Evolutionary conservation across 129 eudicot species (phyloP).

Genomic region (Chrysanthemum makinoi): DNA sequence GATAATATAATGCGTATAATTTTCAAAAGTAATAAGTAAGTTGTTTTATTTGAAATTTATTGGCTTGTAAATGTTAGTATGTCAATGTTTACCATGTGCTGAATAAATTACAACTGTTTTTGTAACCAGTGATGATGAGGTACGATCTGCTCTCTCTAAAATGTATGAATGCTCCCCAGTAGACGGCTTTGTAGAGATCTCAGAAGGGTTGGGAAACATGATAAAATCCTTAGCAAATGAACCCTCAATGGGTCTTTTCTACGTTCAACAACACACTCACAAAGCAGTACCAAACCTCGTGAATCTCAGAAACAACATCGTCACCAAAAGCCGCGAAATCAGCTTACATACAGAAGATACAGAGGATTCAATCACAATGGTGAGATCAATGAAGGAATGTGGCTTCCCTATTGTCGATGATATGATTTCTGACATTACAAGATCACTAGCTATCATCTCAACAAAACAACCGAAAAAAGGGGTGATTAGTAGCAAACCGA

Average conservation of each 20-base stretch:
- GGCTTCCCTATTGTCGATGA: conserved; percentile 73
- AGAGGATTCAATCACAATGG: conserved; percentile 72
- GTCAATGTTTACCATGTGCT: no score
- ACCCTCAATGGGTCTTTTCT: conserved; percentile 94
- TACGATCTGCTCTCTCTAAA: conserved; percentile 48
- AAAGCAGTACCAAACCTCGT: conserved; percentile 72
- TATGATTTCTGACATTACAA: conserved; percentile 65
- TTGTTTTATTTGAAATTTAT: no score
- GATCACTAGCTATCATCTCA: conserved; percentile 68
- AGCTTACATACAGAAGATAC: conserved; percentile 75
- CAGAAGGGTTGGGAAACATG: conserved; percentile 75
- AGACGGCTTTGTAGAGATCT: conserved; percentile 87
- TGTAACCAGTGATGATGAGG: conserved; percentile 63
- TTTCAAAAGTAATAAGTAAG: no score
- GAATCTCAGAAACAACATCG: conserved; percentile 48
- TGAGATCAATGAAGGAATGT: conserved; percentile 83
- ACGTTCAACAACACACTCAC: conserved; percentile 82
- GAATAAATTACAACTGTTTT: neutral
- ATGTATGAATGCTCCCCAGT: conserved; percentile 80
- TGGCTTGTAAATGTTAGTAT: no score
- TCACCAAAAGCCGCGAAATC: conserved; percentile 57
- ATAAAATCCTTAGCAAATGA: conserved; percentile 81
- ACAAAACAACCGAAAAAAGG: conserved; percentile 67
- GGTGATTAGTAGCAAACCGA: conserved; percentile 38
- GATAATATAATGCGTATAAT: no score